phyloP scores from a whole-genome alignment of 441 rosid genomes.

The Euphorbia celastroides region DNA sequence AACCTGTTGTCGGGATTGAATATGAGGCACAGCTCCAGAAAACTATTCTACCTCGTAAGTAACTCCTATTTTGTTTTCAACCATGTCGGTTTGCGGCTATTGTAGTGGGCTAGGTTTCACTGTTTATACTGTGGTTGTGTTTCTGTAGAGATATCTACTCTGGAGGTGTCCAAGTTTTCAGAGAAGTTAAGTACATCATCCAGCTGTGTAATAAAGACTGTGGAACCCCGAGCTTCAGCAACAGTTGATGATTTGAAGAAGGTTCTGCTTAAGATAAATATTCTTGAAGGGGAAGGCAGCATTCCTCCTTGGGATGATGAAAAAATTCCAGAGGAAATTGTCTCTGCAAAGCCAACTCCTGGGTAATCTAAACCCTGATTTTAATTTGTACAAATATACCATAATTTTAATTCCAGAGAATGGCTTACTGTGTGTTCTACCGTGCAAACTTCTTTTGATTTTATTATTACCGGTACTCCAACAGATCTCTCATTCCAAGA shows the following conservation, averaged over 20 bases:
- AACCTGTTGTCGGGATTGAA: conserved; percentile 91
- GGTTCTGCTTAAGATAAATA: conserved; percentile 43
- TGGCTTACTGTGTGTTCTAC: background rate
- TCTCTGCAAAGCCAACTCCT: conserved; percentile 56
- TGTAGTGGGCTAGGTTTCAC: conserved; percentile 14
- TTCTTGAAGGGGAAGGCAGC: conserved; percentile 51
- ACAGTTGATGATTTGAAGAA: conserved; percentile 59
- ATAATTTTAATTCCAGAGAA: no score
- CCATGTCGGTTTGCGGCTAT: conserved; percentile 8
- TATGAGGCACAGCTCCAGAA: conserved; percentile 93
- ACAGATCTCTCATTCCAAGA: background rate
- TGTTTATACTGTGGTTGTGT: conserved; percentile 15
- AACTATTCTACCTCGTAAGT: conserved; percentile 84
- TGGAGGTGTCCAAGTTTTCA: conserved; percentile 70
- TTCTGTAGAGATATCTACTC: conserved; percentile 63
- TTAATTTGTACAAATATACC: conserved; percentile 8
- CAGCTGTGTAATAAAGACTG: conserved; percentile 79
- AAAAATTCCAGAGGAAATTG: conserved; percentile 85
- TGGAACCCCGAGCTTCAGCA: conserved; percentile 76
- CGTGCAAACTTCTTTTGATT: background rate
- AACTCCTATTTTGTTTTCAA: conserved; percentile 17
- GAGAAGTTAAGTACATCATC: conserved; percentile 67
- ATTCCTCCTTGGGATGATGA: conserved; percentile 92
- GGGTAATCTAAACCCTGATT: conserved; percentile 45
- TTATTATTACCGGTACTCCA: background rate